Evolutionary conservation across 495 filamentous ascomycete genomes (phyloP).

Genomic region (Choiromyces venosus): DNA sequence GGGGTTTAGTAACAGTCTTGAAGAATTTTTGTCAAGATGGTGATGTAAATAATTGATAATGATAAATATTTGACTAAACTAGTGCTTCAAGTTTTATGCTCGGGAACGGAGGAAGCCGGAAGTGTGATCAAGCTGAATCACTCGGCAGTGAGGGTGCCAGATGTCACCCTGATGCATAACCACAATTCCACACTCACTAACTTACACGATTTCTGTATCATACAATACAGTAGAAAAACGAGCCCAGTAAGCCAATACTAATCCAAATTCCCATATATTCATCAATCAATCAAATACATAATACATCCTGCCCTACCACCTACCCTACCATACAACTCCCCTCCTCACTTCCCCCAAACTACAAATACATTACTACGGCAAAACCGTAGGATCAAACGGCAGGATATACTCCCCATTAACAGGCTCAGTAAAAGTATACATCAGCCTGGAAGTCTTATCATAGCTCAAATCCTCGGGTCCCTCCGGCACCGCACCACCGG

Average conservation of each 20-base stretch:
- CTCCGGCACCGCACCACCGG: constrained; percentile 6
- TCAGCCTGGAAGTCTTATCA: constrained; percentile 21
- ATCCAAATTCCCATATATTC: background rate
- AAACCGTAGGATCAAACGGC: background rate
- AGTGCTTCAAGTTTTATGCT: background rate
- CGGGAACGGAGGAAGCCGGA: background rate
- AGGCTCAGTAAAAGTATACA: constrained; percentile 30
- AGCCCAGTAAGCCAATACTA: too few relatives aligned
- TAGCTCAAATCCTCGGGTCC: constrained; percentile 36
- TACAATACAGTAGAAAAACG: too few relatives aligned
- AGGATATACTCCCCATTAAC: constrained; percentile 23
- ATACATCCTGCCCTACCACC: too few relatives aligned
- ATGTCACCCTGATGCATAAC: too few relatives aligned
- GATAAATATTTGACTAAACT: background rate
- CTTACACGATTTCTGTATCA: too few relatives aligned
- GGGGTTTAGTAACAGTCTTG: too few relatives aligned
- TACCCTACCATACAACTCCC: background rate
- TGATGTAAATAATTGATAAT: too few relatives aligned
- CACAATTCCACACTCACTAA: too few relatives aligned
- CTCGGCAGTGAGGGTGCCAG: background rate
- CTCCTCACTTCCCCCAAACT: background rate
- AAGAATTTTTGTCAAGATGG: too few relatives aligned
- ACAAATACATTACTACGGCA: too few relatives aligned
- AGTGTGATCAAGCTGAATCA: background rate
- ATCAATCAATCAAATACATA: too few relatives aligned